These are phyloP conservation scores for Rhizopus arrhizus DNA, from an alignment of 371 early-diverging fungal species.

Conservation along the genomic window DNA sequence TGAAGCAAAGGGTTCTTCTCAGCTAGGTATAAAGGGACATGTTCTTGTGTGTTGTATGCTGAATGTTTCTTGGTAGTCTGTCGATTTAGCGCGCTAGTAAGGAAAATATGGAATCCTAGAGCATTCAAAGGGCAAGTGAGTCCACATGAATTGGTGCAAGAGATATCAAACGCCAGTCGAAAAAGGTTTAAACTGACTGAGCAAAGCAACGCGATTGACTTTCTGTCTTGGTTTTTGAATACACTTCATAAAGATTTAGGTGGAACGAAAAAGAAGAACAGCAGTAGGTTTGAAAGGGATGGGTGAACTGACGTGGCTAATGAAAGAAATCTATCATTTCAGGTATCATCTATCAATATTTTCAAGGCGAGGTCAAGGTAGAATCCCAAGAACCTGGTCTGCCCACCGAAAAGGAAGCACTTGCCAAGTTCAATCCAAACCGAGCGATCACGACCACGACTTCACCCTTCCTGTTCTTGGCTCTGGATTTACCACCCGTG, in stretches of 20 bases:
- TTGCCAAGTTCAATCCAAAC: constrained; percentile 44
- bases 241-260: constrained; percentile 85
- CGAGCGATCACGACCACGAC: constrained; percentile 54
- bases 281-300: constrained; percentile 53
- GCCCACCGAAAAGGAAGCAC: constrained; percentile 36
- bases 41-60: not conserved
- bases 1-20: constrained; percentile 57
- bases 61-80: constrained; percentile 49
- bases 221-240: constrained; percentile 94
- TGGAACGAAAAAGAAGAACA: constrained; percentile 70
- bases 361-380: constrained; percentile 85
- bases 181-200: constrained; percentile 80
- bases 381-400: constrained; percentile 64
- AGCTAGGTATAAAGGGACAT: constrained; percentile 44
- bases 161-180: constrained; percentile 83
- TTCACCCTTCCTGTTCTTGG: constrained; percentile 83
- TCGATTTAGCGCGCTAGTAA: constrained; percentile 77
- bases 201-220: constrained; percentile 89
- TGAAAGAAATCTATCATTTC: not conserved
- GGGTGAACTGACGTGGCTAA: not conserved
- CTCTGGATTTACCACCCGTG: constrained; percentile 90
- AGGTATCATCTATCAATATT: constrained; percentile 78
- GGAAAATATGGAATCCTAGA: constrained; percentile 93
- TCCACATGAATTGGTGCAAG: constrained; percentile 95
- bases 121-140: constrained; percentile 96